phyloP scores from a whole-genome alignment of 805 yeast genomes.

The Priceomyces fermenticarens region DNA sequence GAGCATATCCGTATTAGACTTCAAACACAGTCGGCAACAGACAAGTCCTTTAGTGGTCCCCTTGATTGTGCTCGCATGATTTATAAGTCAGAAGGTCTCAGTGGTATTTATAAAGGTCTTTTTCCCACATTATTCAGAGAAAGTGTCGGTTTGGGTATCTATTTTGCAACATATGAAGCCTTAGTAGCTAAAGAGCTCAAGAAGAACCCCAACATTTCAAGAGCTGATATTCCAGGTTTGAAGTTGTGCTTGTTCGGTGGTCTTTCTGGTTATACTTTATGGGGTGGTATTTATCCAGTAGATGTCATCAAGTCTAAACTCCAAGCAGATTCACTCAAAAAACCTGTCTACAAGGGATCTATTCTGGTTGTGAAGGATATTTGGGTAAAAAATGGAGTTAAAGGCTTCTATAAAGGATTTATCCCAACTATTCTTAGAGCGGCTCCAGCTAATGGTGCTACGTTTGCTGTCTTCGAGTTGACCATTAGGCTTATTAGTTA shows the following conservation, averaged over 20 bases:
- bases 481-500: slow-evolving; percentile 66
- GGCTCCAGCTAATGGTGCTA: slow-evolving; percentile 97
- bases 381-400: slow-evolving; percentile 55
- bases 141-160: slow-evolving; percentile 81
- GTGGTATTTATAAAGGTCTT: slow-evolving; percentile 75
- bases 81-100: slow-evolving; percentile 48
- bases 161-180: slow-evolving; percentile 89
- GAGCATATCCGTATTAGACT: slow-evolving; percentile 93
- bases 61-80: slow-evolving; percentile 65
- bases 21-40: slow-evolving; percentile 73
- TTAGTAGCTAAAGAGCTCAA: slow-evolving; percentile 65
- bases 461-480: slow-evolving; percentile 89
- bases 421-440: slow-evolving; percentile 92
- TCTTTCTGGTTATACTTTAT: slow-evolving; percentile 83
- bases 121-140: slow-evolving; percentile 83
- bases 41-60: slow-evolving; percentile 66
- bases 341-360: slow-evolving; percentile 59
- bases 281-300: slow-evolving; percentile 82
- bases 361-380: slow-evolving; percentile 58
- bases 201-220: slow-evolving; percentile 34
- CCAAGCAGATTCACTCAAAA: slow-evolving; percentile 60
- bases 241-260: slow-evolving; percentile 87
- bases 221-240: slow-evolving; percentile 85
- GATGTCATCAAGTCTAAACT: slow-evolving; percentile 89
- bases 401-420: slow-evolving; percentile 88